Conservation (phyloP, 768 basidiomycete genomes). For the Boletus pseudopeckii region DNA sequence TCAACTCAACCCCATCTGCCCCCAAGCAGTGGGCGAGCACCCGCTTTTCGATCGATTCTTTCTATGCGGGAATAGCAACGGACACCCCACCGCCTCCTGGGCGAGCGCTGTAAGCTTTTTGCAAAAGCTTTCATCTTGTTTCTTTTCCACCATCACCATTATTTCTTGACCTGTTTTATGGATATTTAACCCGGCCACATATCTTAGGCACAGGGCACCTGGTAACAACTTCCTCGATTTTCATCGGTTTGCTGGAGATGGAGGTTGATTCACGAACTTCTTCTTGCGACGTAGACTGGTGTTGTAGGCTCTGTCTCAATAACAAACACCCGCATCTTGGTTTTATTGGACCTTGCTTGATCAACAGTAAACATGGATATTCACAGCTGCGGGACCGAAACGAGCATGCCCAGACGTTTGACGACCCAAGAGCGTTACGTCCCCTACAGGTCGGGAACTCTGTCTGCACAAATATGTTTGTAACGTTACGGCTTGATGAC, state of each 20-base stretch:
- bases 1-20: not conserved
- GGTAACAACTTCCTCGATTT: constrained; percentile 1
- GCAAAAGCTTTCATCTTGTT: not conserved
- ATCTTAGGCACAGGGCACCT: constrained; percentile 2
- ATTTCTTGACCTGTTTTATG: constrained; percentile 9
- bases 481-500: too few species aligned
- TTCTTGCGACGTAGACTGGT: constrained; percentile 2
- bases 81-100: constrained; percentile 12
- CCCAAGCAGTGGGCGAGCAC: constrained; percentile 8
- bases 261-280: constrained; percentile 1
- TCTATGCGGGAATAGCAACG: constrained; percentile 21
- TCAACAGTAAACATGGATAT: not conserved
- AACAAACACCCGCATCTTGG: not conserved
- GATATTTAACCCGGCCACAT: constrained; percentile 19
- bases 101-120: constrained; percentile 15
- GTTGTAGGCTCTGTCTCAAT: not conserved
- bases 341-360: not conserved
- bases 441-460: too few species aligned
- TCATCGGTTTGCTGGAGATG: constrained; percentile 7
- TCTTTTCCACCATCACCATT: not conserved
- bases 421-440: too few species aligned
- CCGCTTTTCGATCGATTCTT: constrained; percentile 30
- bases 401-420: too few species aligned
- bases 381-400: too few species aligned
- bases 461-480: too few species aligned